Base-by-base conservation (phyloP, 2,329 filamentous ascomycete genomes). In the Aspergillus fumigatus region DNA sequence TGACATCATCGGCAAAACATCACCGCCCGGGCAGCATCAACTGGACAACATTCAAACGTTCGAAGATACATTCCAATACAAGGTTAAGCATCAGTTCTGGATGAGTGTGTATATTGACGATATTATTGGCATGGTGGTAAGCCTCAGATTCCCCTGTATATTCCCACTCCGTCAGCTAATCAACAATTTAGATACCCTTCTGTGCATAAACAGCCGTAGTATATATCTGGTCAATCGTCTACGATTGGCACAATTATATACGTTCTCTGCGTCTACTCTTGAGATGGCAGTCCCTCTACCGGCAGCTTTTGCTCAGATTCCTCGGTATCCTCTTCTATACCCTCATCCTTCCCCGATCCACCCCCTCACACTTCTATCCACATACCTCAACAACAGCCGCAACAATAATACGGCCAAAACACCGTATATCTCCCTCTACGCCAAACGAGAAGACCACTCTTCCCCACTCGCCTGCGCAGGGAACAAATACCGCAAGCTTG, bases 401-500 rank as follows among this genome's bases (percentile, higher is more conserved):
- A 21, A 10, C n/a, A n/a, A 17, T 19, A 32, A 7, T 49, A n/a
- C 10, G 23, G n/a, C 23, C 48, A 29, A 45, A 23, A 35, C 17
- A 38, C 57, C 59, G 29, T 55, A 50, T n/a, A 62, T 70, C 48
- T 59, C 62, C 49, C 53, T 73, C 51, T 69, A 64, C 62, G 55
- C 63, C 50, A 73, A 73, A 61, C 64, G 71, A 27, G 71, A 73
- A 64, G 71, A 73, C 61, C 71, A 73, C 43, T 60, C 63, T 51
- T 67, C 70, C 19, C 69, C 70, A 6, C 64, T 73, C 29, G 65
- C 70, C 50, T 69, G 66, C 53, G 58, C 70, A 27, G 71, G 71
- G 14, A 73, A 73, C 62, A 73, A 73, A 63, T 73, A 73, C 62
- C 69, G 71, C 53, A 73, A 73, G 58, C 63, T 73, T 32, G 71